Conservation (phyloP, 1,284 basidiomycete species). For the Paramarasmius palmivorus region DNA sequence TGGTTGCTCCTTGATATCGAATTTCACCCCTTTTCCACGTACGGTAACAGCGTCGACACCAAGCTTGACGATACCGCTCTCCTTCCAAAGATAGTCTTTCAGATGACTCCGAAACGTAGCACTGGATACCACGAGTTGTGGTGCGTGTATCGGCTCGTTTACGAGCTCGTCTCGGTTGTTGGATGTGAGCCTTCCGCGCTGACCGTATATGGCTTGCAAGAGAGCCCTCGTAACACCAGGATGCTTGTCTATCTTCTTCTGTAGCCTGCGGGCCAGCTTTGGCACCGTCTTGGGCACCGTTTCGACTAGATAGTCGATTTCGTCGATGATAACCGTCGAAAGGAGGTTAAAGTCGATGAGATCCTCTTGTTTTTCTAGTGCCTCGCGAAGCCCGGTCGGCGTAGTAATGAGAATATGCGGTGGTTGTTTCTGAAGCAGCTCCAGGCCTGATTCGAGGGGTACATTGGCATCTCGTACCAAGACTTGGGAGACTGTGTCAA, state of each 20-base stretch:
- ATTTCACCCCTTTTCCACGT: conserved; percentile 29
- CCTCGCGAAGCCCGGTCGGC: conserved; percentile 64
- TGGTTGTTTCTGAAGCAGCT: conserved; percentile 39
- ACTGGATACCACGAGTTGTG: conserved; percentile 68
- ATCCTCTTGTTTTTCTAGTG: conserved; percentile 40
- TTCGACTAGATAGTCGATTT: conserved; percentile 70
- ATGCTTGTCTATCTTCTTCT: conserved; percentile 47
- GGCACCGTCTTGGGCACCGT: conserved; percentile 41
- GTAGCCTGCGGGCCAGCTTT: conserved; percentile 26
- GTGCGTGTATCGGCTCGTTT: conserved; percentile 29
- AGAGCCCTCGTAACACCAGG: conserved; percentile 58
- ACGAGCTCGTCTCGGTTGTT: conserved; percentile 18
- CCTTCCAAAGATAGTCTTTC: conserved; percentile 47
- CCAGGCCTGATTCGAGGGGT: conserved; percentile 36
- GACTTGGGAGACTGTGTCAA: conserved; percentile 56
- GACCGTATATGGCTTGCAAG: conserved; percentile 54
- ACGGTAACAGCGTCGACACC: conserved; percentile 46
- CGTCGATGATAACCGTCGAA: conserved; percentile 67
- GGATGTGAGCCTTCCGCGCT: conserved; percentile 29
- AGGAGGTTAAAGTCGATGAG: conserved; percentile 47
- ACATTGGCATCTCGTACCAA: conserved; percentile 51
- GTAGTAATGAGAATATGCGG: conserved; percentile 75
- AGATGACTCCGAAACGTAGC: conserved; percentile 65
- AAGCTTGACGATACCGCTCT: conserved; percentile 54
- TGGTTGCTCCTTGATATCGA: conserved; percentile 18